Evolutionary conservation across 2,329 filamentous ascomycete species (phyloP), one percentile per base, ranked within the genome.

Genomic region (Epichloe glyceriae): DNA sequence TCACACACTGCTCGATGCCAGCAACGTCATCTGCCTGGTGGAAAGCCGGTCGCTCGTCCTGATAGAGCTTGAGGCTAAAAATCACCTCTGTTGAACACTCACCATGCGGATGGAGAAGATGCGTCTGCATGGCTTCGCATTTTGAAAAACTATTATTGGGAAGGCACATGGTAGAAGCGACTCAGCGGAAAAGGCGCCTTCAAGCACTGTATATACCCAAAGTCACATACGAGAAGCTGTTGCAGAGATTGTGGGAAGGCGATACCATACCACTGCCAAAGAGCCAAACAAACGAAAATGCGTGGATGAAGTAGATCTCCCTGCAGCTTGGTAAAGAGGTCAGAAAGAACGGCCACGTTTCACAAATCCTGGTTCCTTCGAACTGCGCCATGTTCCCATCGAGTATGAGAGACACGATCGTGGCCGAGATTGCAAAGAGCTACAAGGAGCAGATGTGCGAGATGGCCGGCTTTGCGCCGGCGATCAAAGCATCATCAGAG

Each of bases 1-100:
- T 2, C 77, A 79, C 57, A 69, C 68, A 0, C 58, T 76, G 4
- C 68, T 70, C 52, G 75, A 78, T 53, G 70, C 64, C 3, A 64
- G 73, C 55, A 74, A 72, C 4, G 64, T 64, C 30, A 56, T 61
- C 3, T 66, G 62, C 1, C 60, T 79, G 7, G 54, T 78, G 3
- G 55, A 65, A 1, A 69, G 65, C 7, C 79, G 75, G 75, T 67
- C 64, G 0, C 59, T 67, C 1, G 66, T 74, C 0, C 57, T 79
- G 2, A 64, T 66, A 6, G 73, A 70, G 1, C 60, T 64, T 3
- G 69, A 72, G 26, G 57, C 60, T 11, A 74, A 40, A 66, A 77
- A 0, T 60, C 61, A 5, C 62, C 64, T 3, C 52, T 73, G 2
- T 53, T 60, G 1, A 65, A 64, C 8, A 59, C 64, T 2, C 57